Percentiles rank a stretch among this genome's conserved stretches.
phyloP scores from a whole-genome alignment of 495 filamentous ascomycete genomes.

The Lophium mytilinum region DNA sequence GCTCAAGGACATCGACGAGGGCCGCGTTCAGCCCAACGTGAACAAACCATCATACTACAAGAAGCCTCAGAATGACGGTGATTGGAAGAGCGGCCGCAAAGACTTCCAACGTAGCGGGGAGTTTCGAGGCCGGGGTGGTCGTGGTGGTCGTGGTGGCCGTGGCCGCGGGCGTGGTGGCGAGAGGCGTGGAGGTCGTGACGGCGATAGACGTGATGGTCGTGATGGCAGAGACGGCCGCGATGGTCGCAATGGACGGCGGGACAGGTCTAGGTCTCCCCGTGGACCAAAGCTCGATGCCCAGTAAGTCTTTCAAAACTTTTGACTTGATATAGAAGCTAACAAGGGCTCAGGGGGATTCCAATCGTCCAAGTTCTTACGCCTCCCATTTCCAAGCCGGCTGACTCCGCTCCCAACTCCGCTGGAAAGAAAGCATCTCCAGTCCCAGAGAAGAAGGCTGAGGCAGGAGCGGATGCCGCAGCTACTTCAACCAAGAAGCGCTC shows the following conservation, averaged over 20 bases:
- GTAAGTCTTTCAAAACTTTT: not conserved
- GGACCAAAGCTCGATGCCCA: constrained; percentile 1
- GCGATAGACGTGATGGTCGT: constrained; percentile 17
- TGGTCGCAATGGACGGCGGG: not conserved
- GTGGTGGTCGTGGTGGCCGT: constrained; percentile 12
- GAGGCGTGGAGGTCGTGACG: not conserved
- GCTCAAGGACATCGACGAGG: constrained; percentile 63
- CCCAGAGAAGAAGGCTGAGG: not conserved
- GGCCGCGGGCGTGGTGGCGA: constrained; percentile 5
- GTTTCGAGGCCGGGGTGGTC: not conserved
- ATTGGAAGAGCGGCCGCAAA: constrained; percentile 18
- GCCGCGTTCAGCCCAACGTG: constrained; percentile 43
- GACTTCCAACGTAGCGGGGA: constrained; percentile 12
- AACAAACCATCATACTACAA: constrained; percentile 4
- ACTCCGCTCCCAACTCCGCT: not conserved
- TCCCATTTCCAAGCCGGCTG: not conserved
- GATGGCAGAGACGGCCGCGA: not conserved
- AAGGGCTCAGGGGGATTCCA: constrained; percentile 1
- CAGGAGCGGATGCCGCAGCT: not conserved
- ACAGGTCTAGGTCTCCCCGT: not conserved
- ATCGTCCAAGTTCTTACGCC: not conserved
- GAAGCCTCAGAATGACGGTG: not conserved
- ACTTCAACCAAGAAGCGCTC: constrained; percentile 24
- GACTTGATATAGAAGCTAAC: not conserved
- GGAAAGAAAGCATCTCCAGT: not conserved